phyloP scores from a whole-genome alignment of 179 eudicot species.

The Corrigiola litoralis region DNA sequence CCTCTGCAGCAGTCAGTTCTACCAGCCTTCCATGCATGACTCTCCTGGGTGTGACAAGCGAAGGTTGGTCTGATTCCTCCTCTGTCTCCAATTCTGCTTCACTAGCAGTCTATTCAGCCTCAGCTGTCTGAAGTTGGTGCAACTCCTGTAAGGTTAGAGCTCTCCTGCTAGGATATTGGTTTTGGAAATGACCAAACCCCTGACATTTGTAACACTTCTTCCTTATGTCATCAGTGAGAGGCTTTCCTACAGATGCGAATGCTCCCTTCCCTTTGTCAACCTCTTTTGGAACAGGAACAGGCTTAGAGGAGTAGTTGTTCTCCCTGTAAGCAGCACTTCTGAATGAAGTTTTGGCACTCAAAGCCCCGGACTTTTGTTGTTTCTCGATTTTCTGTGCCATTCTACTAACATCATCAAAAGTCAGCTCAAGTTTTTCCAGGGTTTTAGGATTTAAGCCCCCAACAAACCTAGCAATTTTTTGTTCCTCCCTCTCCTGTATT shows the following conservation, averaged over 20 bases:
- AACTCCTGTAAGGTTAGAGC: neutral
- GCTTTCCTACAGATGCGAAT: neutral
- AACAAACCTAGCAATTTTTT: neutral
- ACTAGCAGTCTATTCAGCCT: too few relatives aligned
- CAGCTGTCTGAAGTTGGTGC: too few relatives aligned
- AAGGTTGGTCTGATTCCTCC: neutral
- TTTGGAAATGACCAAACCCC: neutral
- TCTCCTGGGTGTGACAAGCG: neutral
- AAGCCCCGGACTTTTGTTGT: neutral
- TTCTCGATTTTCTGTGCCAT: neutral
- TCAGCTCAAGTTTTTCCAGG: neutral
- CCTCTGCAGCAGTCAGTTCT: neutral
- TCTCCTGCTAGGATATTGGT: neutral
- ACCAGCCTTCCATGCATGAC: neutral
- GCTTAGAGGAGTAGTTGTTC: too few relatives aligned
- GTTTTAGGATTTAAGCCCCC: neutral
- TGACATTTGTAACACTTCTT: neutral
- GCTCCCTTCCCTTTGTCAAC: neutral
- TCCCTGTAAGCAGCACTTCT: neutral
- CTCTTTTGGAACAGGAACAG: too few relatives aligned
- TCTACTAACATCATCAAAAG: neutral
- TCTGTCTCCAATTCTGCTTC: neutral
- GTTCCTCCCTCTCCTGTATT: neutral
- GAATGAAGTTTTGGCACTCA: neutral
- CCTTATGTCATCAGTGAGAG: neutral